These are phyloP conservation scores for Clathrospora elynae DNA, from an alignment of 2,329 filamentous ascomycete genomes.

Conservation along the genomic window DNA sequence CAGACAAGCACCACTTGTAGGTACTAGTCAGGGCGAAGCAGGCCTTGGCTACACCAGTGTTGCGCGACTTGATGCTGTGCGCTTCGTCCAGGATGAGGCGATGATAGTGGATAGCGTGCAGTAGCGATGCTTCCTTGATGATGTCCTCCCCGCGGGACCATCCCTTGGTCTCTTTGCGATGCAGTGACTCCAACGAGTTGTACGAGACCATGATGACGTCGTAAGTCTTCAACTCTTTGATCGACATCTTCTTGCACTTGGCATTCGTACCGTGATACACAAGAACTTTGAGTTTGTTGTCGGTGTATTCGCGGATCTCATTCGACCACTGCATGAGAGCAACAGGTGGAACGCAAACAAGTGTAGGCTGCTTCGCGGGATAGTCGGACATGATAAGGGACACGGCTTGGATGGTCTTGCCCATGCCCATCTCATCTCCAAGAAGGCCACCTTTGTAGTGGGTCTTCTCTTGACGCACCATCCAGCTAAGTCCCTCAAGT, in stretches of 20 bases:
- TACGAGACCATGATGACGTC: conserved; percentile 98
- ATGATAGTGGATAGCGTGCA: conserved; percentile 87
- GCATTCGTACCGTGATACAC: conserved; percentile 87
- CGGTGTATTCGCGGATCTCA: conserved; percentile 69
- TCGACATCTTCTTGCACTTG: conserved; percentile 76
- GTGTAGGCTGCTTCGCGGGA: conserved; percentile 77
- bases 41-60: conserved; percentile 89
- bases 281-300: conserved; percentile 86
- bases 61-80: conserved; percentile 90
- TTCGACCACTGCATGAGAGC: conserved; percentile 91
- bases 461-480: conserved; percentile 85
- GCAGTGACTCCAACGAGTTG: conserved; percentile 86
- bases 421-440: conserved; percentile 98
- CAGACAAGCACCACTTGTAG: conserved; percentile 95
- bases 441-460: conserved; percentile 87
- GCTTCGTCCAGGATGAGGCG: conserved; percentile 93
- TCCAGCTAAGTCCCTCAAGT: conserved; percentile 91
- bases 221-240: conserved; percentile 77
- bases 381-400: conserved; percentile 98
- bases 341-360: conserved; percentile 90
- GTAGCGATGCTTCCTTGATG: conserved; percentile 74
- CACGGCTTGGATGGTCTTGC: conserved; percentile 97
- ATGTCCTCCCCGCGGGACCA: conserved; percentile 80
- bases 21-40: conserved; percentile 87
- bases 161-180: conserved; percentile 89